phyloP scores from a whole-genome alignment of 2,329 filamentous ascomycete genomes.

The Trichoderma sp. region DNA sequence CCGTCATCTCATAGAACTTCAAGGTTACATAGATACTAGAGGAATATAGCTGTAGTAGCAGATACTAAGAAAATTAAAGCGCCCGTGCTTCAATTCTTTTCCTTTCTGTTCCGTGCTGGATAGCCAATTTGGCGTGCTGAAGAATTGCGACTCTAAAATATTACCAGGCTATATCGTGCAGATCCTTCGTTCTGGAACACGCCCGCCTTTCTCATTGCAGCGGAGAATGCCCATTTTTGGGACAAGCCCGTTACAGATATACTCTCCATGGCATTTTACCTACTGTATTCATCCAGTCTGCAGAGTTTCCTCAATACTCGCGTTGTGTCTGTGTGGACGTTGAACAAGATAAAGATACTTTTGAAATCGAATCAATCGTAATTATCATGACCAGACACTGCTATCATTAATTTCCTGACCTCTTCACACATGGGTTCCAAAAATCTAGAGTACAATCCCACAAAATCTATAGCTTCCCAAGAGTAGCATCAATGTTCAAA shows the following conservation, averaged over 20 bases:
- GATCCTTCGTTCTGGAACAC: slow-evolving; percentile 15
- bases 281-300: background rate
- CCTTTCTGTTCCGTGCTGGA: background rate
- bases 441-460: slow-evolving; percentile 18
- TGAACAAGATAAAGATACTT: background rate
- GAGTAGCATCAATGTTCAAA: slow-evolving; percentile 13
- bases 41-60: too few relatives aligned
- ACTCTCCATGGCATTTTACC: background rate
- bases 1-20: too few relatives aligned
- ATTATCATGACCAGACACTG: slow-evolving; percentile 3
- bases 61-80: too few relatives aligned
- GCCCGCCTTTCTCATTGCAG: background rate
- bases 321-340: background rate
- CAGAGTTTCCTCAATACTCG: background rate
- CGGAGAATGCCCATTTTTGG: background rate
- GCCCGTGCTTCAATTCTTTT: too few relatives aligned
- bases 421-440: slow-evolving; percentile 3
- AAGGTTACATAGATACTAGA: too few relatives aligned
- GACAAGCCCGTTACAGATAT: slow-evolving; percentile 7
- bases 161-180: background rate
- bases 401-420: slow-evolving; percentile 10
- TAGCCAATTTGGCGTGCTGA: background rate
- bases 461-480: slow-evolving; percentile 17
- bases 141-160: background rate
- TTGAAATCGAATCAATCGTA: background rate